A percentile compares a stretch with the other conserved stretches of the same genome.
phyloP scores from a whole-genome alignment of 495 filamentous ascomycete species.

The Hapsidospora chrysogenum region DNA sequence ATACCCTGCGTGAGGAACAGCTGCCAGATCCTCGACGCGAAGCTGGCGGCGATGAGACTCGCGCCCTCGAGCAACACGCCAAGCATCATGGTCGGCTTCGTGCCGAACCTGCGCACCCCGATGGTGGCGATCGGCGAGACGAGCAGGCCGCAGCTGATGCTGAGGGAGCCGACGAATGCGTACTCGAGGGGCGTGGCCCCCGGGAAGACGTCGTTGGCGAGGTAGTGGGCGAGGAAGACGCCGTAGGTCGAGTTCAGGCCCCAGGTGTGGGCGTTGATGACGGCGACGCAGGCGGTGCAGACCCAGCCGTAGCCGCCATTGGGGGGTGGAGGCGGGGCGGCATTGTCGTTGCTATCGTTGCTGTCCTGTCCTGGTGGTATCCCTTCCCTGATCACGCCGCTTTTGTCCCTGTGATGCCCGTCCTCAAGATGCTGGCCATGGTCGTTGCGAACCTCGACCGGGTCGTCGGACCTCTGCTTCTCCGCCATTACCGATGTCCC shows the following conservation, averaged over 20 bases:
- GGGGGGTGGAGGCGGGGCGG: constrained; percentile 16
- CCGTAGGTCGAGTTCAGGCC: constrained; percentile 40
- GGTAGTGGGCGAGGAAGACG: constrained; percentile 43
- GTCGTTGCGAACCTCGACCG: too few species aligned
- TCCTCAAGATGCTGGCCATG: neutral
- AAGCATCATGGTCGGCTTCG: constrained; percentile 30
- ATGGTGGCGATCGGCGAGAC: constrained; percentile 41
- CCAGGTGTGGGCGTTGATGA: constrained; percentile 36
- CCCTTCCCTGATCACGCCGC: too few species aligned
- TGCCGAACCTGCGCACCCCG: constrained; percentile 30
- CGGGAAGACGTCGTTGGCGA: constrained; percentile 36
- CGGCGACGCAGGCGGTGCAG: constrained; percentile 27
- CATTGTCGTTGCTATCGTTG: too few species aligned
- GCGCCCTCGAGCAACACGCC: constrained; percentile 37
- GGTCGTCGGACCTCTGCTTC: too few species aligned
- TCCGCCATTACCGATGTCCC: too few species aligned
- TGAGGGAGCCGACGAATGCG: constrained; percentile 54
- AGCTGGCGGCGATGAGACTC: constrained; percentile 39
- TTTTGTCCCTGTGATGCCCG: neutral
- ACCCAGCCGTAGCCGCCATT: constrained; percentile 50
- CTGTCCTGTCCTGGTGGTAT: too few species aligned
- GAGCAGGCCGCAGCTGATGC: constrained; percentile 40
- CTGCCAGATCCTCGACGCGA: constrained; percentile 43
- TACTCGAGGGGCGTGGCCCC: constrained; percentile 40
- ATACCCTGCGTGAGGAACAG: constrained; percentile 55